Evolutionary conservation across 2,329 filamentous ascomycete species (phyloP).

Genomic region (Cyphellophora attinorum): DNA sequence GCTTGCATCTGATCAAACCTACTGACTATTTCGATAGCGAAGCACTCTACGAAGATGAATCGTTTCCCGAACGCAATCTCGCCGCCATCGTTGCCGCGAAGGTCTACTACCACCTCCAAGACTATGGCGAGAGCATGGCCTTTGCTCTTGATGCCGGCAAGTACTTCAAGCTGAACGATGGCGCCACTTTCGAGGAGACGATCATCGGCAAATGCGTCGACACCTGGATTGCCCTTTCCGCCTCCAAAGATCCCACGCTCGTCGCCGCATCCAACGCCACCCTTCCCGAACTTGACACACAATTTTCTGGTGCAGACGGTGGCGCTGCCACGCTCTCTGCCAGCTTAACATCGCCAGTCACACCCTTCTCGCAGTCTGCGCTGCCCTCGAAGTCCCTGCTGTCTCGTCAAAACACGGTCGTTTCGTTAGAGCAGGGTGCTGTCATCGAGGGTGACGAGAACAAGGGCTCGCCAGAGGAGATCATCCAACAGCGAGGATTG

Average conservation of each 20-base stretch:
- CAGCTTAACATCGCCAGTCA: slow-evolving; percentile 73
- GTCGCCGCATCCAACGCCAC: slow-evolving; percentile 39
- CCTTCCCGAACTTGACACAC: slow-evolving; percentile 60
- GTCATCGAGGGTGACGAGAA: slow-evolving; percentile 41
- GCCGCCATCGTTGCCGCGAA: slow-evolving; percentile 92
- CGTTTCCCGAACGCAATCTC: slow-evolving; percentile 85
- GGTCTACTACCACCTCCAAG: slow-evolving; percentile 97
- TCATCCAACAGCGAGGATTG: slow-evolving; percentile 63
- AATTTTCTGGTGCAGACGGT: slow-evolving; percentile 59
- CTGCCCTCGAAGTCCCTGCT: slow-evolving; percentile 89
- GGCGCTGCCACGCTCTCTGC: slow-evolving; percentile 59
- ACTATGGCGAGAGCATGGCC: slow-evolving; percentile 98
- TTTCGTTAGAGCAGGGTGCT: slow-evolving; percentile 47
- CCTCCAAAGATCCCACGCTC: slow-evolving; percentile 46
- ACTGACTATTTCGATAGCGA: slow-evolving; percentile 51
- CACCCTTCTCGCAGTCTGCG: slow-evolving; percentile 88
- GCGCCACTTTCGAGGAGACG: slow-evolving; percentile 95
- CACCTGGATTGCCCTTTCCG: slow-evolving; percentile 81
- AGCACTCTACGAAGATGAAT: slow-evolving; percentile 92
- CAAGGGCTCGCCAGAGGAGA: slow-evolving; percentile 44
- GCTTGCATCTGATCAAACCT: slow-evolving; percentile 4
- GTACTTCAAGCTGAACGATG: slow-evolving; percentile 83
- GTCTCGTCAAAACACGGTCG: slow-evolving; percentile 63
- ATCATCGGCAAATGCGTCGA: slow-evolving; percentile 98
- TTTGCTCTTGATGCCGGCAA: slow-evolving; percentile 93